Percentiles rank a stretch among this genome's conserved stretches.
Evolutionary conservation across 163 green algal species (phyloP).

Genomic region (Scenedesmus sp.): DNA sequence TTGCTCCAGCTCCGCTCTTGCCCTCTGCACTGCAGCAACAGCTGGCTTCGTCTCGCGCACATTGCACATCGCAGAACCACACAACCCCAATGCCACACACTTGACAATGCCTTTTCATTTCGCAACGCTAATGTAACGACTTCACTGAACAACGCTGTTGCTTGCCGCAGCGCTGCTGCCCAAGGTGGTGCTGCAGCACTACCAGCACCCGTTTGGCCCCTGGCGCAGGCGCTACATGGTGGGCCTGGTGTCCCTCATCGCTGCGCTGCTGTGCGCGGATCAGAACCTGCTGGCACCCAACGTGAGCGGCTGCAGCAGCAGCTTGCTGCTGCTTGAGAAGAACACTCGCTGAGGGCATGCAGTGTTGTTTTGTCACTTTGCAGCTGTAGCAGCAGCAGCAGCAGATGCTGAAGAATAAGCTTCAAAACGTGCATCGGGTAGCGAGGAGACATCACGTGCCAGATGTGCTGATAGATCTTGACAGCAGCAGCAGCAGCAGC

Average conservation of each 20-base stretch:
- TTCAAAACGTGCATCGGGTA: background rate
- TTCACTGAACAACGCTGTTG: background rate
- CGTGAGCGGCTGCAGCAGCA: slow-evolving; percentile 58
- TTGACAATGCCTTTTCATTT: too few species aligned
- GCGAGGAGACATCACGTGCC: background rate
- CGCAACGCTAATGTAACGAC: too few species aligned
- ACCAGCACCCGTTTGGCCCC: slow-evolving; percentile 58
- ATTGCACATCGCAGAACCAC: too few species aligned
- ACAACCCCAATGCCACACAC: too few species aligned
- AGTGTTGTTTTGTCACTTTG: too few species aligned
- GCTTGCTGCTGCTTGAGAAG: background rate
- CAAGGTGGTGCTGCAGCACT: slow-evolving; percentile 11
- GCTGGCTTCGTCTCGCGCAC: too few species aligned
- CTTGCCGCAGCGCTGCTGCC: slow-evolving; percentile 40
- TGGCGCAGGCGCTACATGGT: slow-evolving; percentile 61
- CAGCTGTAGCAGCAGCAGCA: background rate
- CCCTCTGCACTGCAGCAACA: too few species aligned
- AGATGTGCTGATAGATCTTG: background rate
- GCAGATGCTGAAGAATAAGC: too few species aligned
- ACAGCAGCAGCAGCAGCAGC: background rate
- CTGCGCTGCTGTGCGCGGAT: slow-evolving; percentile 84
- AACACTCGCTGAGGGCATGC: too few species aligned
- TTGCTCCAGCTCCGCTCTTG: too few species aligned
- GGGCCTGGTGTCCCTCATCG: slow-evolving; percentile 76
- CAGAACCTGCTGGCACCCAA: slow-evolving; percentile 94